These are phyloP conservation scores for Leptoxyphium fumago DNA, from an alignment of 2,329 filamentous ascomycete species.

Conservation along the genomic window DNA sequence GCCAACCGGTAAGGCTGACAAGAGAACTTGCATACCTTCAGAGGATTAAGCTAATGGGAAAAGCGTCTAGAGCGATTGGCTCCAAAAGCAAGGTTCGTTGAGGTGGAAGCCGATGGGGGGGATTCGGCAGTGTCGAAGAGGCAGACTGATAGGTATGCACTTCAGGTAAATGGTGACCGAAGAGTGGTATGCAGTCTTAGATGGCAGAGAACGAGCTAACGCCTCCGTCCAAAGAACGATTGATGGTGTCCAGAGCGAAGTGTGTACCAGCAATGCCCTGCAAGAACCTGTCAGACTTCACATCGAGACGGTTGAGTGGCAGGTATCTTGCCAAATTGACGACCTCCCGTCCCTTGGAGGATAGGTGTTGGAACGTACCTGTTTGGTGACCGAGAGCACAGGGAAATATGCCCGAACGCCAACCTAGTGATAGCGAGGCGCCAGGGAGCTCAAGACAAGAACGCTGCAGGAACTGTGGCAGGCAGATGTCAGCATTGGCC, in stretches of 20 bases:
- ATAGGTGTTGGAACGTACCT: too few relatives aligned
- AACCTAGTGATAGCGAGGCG: too few relatives aligned
- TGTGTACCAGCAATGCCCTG: neutral
- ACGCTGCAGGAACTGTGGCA: too few relatives aligned
- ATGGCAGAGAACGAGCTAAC: conserved; percentile 40
- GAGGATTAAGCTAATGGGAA: conserved; percentile 32
- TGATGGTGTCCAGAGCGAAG: conserved; percentile 7
- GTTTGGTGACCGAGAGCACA: too few relatives aligned
- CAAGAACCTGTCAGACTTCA: neutral
- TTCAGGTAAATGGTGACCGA: neutral
- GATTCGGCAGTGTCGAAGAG: conserved; percentile 19
- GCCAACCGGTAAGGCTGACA: conserved; percentile 11
- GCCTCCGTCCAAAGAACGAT: conserved; percentile 28
- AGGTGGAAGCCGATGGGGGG: conserved; percentile 10
- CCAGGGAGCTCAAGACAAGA: too few relatives aligned
- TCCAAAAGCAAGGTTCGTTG: conserved; percentile 9
- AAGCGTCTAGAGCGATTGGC: conserved; percentile 6
- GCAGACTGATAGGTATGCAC: conserved; percentile 12
- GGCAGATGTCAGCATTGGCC: too few relatives aligned
- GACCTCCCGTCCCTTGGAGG: too few relatives aligned
- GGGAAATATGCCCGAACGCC: too few relatives aligned
- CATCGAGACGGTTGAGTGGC: neutral
- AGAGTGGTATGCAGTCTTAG: neutral
- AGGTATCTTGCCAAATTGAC: neutral
- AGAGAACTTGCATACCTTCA: conserved; percentile 27